A percentile compares a stretch with the other conserved stretches of the same genome.
Conservation (phyloP, 495 filamentous ascomycete species). For the Lophiostoma macrostomum region DNA sequence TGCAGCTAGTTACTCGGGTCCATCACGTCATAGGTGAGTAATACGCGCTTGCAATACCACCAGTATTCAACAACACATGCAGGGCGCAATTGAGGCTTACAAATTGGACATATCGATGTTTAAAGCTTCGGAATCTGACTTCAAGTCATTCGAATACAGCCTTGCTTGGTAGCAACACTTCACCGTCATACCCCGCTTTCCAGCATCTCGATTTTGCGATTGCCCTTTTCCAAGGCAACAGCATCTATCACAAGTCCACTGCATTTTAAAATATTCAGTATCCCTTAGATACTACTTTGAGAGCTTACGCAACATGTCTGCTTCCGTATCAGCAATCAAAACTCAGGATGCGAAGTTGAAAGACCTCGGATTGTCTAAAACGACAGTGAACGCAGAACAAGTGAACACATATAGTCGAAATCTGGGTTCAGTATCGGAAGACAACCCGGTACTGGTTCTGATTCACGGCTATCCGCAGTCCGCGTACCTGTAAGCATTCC, state of each 20-base stretch:
- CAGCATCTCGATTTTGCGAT: too few relatives aligned
- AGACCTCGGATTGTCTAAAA: slow-evolving; percentile 17
- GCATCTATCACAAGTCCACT: too few relatives aligned
- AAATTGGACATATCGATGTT: neutral
- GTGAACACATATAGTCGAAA: slow-evolving; percentile 24
- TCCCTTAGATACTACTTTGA: too few relatives aligned
- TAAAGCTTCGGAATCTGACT: too few relatives aligned
- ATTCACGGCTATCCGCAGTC: slow-evolving; percentile 39
- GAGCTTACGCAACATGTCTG: slow-evolving; percentile 3
- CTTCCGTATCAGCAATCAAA: slow-evolving; percentile 8
- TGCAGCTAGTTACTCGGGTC: neutral
- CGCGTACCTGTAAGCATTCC: slow-evolving; percentile 27
- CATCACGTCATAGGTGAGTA: neutral
- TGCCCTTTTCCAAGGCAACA: neutral
- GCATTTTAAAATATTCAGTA: too few relatives aligned
- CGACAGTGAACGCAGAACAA: slow-evolving; percentile 11
- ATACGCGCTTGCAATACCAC: neutral
- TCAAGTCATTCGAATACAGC: too few relatives aligned
- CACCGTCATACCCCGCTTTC: too few relatives aligned
- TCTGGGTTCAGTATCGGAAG: slow-evolving; percentile 11
- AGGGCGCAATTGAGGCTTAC: neutral
- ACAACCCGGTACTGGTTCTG: slow-evolving; percentile 33
- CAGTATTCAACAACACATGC: too few relatives aligned
- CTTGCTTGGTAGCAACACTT: too few relatives aligned
- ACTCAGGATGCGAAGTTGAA: slow-evolving; percentile 27